Conservation (phyloP, 176 grass and related monocot species). For the Neostapfia colusana region DNA sequence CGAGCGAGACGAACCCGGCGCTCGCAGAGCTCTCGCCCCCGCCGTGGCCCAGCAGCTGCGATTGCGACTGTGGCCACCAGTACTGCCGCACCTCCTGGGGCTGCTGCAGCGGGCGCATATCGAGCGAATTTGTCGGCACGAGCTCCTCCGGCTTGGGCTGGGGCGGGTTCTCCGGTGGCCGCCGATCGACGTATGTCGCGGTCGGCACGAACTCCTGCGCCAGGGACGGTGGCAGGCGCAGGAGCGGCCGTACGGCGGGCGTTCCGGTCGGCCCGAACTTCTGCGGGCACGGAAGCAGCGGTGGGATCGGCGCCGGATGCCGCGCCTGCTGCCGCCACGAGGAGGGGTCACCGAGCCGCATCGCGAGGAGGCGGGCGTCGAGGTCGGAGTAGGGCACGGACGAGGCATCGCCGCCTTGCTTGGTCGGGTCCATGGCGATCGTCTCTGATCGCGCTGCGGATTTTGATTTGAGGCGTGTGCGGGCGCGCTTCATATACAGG, state of each 20-base stretch:
- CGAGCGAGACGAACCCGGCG: neutral
- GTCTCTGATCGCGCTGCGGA: neutral
- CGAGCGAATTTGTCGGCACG: neutral
- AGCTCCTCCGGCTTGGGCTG: neutral
- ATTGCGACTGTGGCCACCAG: neutral
- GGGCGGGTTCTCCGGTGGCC: neutral
- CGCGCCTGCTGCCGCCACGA: neutral
- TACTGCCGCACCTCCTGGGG: neutral
- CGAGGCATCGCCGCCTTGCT: neutral
- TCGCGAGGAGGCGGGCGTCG: neutral
- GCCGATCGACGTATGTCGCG: neutral
- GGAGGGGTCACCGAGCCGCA: neutral
- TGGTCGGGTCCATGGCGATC: slow-evolving; percentile 26
- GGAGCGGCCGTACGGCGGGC: neutral
- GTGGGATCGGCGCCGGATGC: neutral
- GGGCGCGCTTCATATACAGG: neutral
- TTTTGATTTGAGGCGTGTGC: neutral
- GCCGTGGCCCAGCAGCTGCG: neutral
- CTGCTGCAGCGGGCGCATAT: neutral
- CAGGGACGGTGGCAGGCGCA: neutral
- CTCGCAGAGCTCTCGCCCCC: neutral
- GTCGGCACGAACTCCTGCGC: neutral
- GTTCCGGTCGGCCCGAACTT: neutral
- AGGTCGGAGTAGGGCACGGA: neutral
- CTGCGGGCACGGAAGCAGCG: neutral